Percentiles rank a stretch among this genome's conserved stretches.
These are phyloP conservation scores for Radiomyces spectabilis DNA, from an alignment of 192 early-diverging fungal genomes.

Conservation along the genomic window DNA sequence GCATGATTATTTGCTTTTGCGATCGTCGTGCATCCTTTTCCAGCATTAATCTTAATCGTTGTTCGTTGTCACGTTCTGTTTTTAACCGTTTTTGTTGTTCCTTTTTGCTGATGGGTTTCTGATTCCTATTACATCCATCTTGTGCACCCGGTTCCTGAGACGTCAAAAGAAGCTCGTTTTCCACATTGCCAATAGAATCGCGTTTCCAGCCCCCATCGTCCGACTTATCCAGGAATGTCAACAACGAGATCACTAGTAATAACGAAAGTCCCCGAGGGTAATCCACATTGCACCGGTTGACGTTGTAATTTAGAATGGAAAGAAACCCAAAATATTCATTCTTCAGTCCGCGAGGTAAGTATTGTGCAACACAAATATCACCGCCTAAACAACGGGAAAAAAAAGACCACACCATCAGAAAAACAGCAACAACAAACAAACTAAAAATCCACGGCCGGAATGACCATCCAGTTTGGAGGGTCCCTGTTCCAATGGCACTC, in stretches of 20 bases:
- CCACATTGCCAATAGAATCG: too few species aligned
- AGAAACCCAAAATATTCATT: slow-evolving; percentile 11
- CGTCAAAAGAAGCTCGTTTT: too few species aligned
- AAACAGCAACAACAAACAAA: too few species aligned
- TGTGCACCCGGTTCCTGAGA: too few species aligned
- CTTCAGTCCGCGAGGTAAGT: slow-evolving; percentile 9
- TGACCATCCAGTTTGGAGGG: too few species aligned
- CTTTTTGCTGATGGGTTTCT: not conserved
- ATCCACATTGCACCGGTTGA: not conserved
- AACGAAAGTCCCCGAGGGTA: not conserved
- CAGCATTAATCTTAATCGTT: not conserved
- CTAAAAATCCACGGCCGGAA: too few species aligned
- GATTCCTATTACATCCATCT: too few species aligned
- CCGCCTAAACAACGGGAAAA: too few species aligned
- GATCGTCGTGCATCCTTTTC: slow-evolving; percentile 8
- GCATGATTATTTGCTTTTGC: not conserved
- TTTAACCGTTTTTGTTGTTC: not conserved
- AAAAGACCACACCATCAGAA: too few species aligned
- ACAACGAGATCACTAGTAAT: slow-evolving; percentile 1
- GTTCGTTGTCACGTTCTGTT: not conserved
- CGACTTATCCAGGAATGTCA: slow-evolving; percentile 11
- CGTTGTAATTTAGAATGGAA: slow-evolving; percentile 3
- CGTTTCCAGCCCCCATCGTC: not conserved
- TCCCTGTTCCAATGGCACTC: not conserved
- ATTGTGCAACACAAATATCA: slow-evolving; percentile 13